Conservation (phyloP, 768 basidiomycete genomes). For the Rhodotorula toruloides region DNA sequence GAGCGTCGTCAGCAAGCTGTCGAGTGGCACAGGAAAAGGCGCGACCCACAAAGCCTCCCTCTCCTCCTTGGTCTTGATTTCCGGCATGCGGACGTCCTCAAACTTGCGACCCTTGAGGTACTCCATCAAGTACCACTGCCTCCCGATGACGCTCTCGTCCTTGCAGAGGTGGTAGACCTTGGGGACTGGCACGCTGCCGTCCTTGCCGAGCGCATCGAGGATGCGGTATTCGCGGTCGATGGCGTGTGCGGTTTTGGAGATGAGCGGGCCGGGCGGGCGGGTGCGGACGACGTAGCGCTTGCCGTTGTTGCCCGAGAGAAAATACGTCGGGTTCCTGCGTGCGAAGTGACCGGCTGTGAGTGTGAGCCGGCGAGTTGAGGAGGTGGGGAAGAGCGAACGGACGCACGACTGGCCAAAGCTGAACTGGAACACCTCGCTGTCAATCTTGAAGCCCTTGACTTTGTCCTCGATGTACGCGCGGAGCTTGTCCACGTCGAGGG, state of each 20-base stretch:
- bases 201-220: constrained; percentile 65
- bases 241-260: constrained; percentile 89
- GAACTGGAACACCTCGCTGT: constrained; percentile 84
- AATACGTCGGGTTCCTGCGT: constrained; percentile 78
- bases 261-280: constrained; percentile 79
- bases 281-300: constrained; percentile 80
- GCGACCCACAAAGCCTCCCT: constrained; percentile 63
- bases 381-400: background rate
- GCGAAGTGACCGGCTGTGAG: background rate
- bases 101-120: constrained; percentile 92
- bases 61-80: constrained; percentile 56
- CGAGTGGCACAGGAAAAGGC: background rate
- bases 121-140: constrained; percentile 90
- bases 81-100: constrained; percentile 71
- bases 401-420: constrained; percentile 53
- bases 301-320: constrained; percentile 71
- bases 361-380: constrained; percentile 54
- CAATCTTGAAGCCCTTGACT: constrained; percentile 57
- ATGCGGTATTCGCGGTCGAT: constrained; percentile 88
- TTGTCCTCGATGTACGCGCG: constrained; percentile 54
- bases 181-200: constrained; percentile 82
- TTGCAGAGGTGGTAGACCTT: constrained; percentile 72
- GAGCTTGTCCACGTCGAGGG: constrained; percentile 21
- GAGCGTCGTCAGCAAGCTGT: background rate
- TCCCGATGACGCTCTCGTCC: constrained; percentile 70